phyloP scores from a whole-genome alignment of 2,329 filamentous ascomycete genomes.

The Amauroascus verrucosus region DNA sequence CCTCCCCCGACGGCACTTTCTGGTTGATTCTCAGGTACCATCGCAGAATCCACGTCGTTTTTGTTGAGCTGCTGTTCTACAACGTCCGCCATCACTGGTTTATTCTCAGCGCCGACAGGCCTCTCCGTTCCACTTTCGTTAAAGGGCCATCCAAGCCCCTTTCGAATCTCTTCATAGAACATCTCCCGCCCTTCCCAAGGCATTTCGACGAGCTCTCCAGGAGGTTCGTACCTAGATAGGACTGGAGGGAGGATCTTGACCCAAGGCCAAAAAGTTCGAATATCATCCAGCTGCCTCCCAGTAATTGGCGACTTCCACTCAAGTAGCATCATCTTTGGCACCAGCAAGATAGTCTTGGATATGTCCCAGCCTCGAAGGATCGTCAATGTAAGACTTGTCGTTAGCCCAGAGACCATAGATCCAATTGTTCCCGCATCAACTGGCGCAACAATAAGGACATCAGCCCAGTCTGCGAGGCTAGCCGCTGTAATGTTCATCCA shows the following conservation, averaged over 20 bases:
- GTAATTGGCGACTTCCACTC: conserved; percentile 90
- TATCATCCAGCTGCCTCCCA: conserved; percentile 74
- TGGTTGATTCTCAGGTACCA: background rate
- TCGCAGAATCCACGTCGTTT: background rate
- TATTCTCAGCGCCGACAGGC: conserved; percentile 15
- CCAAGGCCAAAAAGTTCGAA: conserved; percentile 78
- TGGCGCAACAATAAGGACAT: conserved; percentile 72
- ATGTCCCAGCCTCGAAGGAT: conserved; percentile 78
- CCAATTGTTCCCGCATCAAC: conserved; percentile 76
- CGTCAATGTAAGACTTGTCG: conserved; percentile 69
- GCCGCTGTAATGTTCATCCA: conserved; percentile 36
- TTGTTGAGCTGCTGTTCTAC: background rate
- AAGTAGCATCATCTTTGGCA: conserved; percentile 77
- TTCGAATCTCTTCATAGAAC: conserved; percentile 26
- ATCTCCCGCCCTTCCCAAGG: conserved; percentile 41
- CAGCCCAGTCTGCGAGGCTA: conserved; percentile 75
- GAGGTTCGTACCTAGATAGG: conserved; percentile 64
- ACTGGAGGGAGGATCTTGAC: conserved; percentile 70
- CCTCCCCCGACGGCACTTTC: conserved; percentile 33
- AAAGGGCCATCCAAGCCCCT: conserved; percentile 22
- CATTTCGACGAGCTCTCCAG: conserved; percentile 39
- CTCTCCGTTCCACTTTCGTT: background rate
- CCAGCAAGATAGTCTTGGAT: conserved; percentile 71
- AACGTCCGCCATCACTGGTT: conserved; percentile 17
- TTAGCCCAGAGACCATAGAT: conserved; percentile 76